A percentile compares a stretch with the other conserved stretches of the same genome.
Evolutionary conservation across 1,139 yeast genomes (phyloP).

Genomic region (Debaryomyces psychrophilus): DNA sequence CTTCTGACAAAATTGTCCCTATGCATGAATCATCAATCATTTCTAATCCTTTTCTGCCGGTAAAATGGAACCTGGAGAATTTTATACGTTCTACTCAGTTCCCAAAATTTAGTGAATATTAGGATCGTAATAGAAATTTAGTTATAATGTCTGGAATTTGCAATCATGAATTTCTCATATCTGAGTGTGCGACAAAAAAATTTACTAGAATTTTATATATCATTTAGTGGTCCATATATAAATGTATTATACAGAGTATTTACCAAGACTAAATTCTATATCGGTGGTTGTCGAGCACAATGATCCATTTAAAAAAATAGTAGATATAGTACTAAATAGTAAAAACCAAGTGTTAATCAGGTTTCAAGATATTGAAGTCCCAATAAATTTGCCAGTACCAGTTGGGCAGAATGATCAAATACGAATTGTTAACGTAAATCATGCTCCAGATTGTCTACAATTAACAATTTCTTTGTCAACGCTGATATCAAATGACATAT

Average conservation of each 20-base stretch:
- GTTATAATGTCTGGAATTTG: no score
- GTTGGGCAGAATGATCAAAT: slow-evolving; percentile 5
- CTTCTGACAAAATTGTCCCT: no score
- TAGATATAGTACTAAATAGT: slow-evolving; percentile 3
- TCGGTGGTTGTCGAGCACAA: slow-evolving; percentile 31
- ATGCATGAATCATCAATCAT: no score
- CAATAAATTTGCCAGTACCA: slow-evolving; percentile 10
- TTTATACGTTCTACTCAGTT: no score
- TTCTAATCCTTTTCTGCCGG: no score
- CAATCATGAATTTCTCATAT: background rate
- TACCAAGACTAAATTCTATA: slow-evolving; percentile 42
- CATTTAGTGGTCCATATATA: background rate
- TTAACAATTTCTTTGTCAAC: slow-evolving; percentile 6
- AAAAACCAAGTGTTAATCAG: slow-evolving; percentile 4
- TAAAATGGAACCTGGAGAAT: no score
- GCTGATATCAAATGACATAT: background rate
- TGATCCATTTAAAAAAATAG: slow-evolving; percentile 16
- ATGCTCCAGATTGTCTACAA: slow-evolving; percentile 7
- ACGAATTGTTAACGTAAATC: slow-evolving; percentile 9
- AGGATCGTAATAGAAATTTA: no score
- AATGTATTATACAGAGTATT: slow-evolving; percentile 42
- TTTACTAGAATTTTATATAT: background rate
- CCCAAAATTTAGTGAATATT: no score
- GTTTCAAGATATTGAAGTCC: slow-evolving; percentile 1
- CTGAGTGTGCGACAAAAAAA: slow-evolving; percentile 2